These are phyloP conservation scores for Ceratocystis diversiconidia DNA, from an alignment of 2,329 filamentous ascomycete genomes.

Conservation along the genomic window DNA sequence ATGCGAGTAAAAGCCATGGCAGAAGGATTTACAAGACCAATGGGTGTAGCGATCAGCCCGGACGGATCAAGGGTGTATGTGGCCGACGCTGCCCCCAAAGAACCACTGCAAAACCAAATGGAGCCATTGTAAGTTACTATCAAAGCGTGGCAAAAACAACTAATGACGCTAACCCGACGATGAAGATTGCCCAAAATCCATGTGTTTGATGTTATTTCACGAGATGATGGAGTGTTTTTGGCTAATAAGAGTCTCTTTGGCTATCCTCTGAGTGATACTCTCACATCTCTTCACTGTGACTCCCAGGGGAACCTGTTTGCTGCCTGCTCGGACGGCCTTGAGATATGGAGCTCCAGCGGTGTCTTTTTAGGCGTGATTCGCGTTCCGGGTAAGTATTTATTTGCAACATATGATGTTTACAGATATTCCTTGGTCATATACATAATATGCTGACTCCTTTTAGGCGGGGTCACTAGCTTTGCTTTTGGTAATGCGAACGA, in stretches of 20 bases:
- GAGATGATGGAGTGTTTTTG: conserved; percentile 28
- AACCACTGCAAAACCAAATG: neutral
- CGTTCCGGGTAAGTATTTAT: conserved; percentile 25
- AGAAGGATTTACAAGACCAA: conserved; percentile 34
- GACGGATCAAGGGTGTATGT: conserved; percentile 33
- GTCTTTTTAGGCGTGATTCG: conserved; percentile 33
- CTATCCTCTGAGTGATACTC: conserved; percentile 33
- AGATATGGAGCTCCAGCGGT: conserved; percentile 34
- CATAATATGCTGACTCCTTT: neutral
- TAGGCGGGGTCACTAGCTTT: conserved; percentile 16
- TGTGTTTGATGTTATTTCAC: conserved; percentile 25
- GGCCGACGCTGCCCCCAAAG: conserved; percentile 28
- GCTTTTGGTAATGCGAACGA: conserved; percentile 14
- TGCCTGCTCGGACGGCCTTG: conserved; percentile 35
- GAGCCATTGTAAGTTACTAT: conserved; percentile 2
- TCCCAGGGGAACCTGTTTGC: conserved; percentile 35
- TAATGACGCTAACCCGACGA: neutral
- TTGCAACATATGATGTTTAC: neutral
- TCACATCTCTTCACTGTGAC: conserved; percentile 36
- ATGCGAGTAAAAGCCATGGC: conserved; percentile 31
- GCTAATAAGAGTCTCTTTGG: conserved; percentile 37
- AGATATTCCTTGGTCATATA: neutral
- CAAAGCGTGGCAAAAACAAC: neutral
- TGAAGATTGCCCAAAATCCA: conserved; percentile 23
- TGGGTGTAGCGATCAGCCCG: conserved; percentile 34